phyloP scores from a whole-genome alignment of 192 early-diverging fungal genomes.

The Coemansia furcata region DNA sequence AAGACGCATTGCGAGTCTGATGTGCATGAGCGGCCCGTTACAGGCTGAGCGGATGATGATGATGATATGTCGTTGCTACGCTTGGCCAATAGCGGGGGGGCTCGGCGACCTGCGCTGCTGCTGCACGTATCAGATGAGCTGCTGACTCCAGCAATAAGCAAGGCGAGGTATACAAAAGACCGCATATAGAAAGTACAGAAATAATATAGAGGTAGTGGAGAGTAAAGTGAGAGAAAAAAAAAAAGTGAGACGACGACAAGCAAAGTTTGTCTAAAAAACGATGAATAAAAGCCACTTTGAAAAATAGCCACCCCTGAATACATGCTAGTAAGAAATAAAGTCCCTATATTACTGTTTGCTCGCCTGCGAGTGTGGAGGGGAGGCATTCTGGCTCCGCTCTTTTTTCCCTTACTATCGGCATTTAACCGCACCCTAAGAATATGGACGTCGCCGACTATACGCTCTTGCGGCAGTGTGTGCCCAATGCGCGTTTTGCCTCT shows the following conservation, averaged over 20 bases:
- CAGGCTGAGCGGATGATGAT: background rate
- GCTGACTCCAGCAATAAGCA: background rate
- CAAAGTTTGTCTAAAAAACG: background rate
- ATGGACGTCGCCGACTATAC: background rate
- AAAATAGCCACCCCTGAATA: background rate
- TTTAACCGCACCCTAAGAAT: background rate
- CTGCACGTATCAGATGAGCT: background rate
- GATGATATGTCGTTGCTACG: background rate
- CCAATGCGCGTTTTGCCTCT: slow-evolving; percentile 4
- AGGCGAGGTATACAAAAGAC: slow-evolving; percentile 1
- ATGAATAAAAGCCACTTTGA: background rate
- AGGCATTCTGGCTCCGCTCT: background rate
- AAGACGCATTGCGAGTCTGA: slow-evolving; percentile 45
- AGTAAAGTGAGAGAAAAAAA: background rate
- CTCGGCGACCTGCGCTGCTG: slow-evolving; percentile 2
- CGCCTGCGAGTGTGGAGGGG: background rate
- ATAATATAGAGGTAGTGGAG: background rate
- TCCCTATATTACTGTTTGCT: background rate
- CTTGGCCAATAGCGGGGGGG: background rate
- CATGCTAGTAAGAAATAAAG: background rate
- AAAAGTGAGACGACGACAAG: too few relatives aligned
- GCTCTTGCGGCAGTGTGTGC: background rate
- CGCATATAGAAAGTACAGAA: background rate
- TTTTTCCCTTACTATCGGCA: background rate
- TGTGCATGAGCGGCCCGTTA: slow-evolving; percentile 15